These are phyloP conservation scores for Boletellus ananiceps DNA, from an alignment of 768 basidiomycete species.

Conservation along the genomic window DNA sequence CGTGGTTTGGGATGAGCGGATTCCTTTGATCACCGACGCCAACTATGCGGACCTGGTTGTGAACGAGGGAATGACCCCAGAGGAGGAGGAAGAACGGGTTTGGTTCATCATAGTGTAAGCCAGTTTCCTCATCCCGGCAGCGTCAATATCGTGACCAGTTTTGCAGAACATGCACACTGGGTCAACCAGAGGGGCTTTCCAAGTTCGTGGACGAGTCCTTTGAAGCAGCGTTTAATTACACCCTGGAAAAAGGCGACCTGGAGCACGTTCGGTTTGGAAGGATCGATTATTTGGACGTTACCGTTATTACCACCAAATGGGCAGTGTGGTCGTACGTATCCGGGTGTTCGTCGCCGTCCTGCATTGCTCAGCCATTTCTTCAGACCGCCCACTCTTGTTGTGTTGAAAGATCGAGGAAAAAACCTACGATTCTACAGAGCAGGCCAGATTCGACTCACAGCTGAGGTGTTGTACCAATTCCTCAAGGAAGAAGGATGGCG, in stretches of 20 bases:
- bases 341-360: not conserved
- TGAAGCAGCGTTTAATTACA: constrained; percentile 67
- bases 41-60: constrained; percentile 72
- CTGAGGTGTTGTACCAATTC: constrained; percentile 60
- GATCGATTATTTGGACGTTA: constrained; percentile 85
- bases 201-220: constrained; percentile 68
- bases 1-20: constrained; percentile 61
- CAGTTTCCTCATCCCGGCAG: not conserved
- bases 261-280: constrained; percentile 77
- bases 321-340: constrained; percentile 69
- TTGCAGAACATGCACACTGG: constrained; percentile 54
- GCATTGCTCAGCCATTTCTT: not conserved
- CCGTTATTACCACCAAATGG: constrained; percentile 82
- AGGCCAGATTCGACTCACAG: constrained; percentile 53
- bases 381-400: constrained; percentile 75
- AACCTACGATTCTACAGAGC: constrained; percentile 79
- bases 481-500: constrained; percentile 62
- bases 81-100: constrained; percentile 62
- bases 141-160: not conserved
- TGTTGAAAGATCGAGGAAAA: constrained; percentile 66
- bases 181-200: constrained; percentile 61
- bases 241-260: constrained; percentile 54
- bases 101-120: constrained; percentile 81
- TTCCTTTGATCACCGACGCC: constrained; percentile 77
- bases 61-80: constrained; percentile 58